A percentile compares a stretch with the other conserved stretches of the same genome.
These are phyloP conservation scores for Pecoramyces ruminantium DNA, from an alignment of 192 early-diverging fungal genomes.

Conservation along the genomic window DNA sequence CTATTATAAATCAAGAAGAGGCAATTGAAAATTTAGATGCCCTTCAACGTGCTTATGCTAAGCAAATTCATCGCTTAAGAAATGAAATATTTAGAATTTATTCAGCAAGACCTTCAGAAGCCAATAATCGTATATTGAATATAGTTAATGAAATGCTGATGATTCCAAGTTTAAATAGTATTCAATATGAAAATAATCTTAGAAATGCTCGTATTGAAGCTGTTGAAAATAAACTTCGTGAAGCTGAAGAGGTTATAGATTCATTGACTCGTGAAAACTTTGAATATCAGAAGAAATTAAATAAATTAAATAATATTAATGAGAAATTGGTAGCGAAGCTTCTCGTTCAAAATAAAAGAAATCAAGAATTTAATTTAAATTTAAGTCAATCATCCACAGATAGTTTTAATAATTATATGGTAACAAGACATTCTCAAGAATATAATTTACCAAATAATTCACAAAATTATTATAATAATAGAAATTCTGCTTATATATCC, in stretches of 20 bases:
- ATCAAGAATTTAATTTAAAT: background rate
- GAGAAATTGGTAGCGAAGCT: background rate
- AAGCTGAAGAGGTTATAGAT: background rate
- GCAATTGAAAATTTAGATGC: background rate
- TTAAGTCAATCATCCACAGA: background rate
- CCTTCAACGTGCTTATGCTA: background rate
- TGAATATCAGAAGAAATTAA: background rate
- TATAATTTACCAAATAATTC: no score
- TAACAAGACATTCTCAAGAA: background rate
- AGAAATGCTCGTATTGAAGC: background rate
- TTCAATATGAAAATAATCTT: background rate
- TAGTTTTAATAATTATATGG: background rate
- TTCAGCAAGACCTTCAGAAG: background rate
- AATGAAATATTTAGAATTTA: background rate
- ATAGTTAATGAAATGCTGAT: background rate
- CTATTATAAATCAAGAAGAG: background rate
- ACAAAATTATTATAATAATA: background rate
- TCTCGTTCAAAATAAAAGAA: background rate
- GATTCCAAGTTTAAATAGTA: background rate
- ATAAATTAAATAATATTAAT: background rate
- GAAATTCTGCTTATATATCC: background rate
- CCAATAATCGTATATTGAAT: background rate
- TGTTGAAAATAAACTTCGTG: background rate
- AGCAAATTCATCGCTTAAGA: background rate
- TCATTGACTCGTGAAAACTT: background rate